These are phyloP conservation scores for Thalassiosira delicatula DNA, from an alignment of 352 stramenopile genomes.

Conservation along the genomic window DNA sequence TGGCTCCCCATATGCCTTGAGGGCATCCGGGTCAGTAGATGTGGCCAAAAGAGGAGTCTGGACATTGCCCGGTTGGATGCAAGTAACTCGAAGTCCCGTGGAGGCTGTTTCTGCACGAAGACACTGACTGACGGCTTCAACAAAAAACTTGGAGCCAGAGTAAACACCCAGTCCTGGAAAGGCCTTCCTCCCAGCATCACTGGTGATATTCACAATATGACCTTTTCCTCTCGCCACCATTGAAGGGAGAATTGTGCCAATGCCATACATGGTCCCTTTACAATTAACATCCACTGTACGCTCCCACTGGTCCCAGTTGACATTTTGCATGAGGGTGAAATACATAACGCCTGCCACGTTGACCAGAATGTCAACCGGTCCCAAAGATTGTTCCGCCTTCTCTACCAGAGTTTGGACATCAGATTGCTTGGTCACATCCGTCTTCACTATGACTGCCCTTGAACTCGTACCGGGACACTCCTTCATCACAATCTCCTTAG, in stretches of 20 bases:
- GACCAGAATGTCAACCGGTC: constrained; percentile 88
- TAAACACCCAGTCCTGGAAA: constrained; percentile 89
- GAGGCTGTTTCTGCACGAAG: constrained; percentile 88
- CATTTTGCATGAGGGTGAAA: constrained; percentile 90
- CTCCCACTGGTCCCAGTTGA: constrained; percentile 91
- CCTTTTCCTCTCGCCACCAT: constrained; percentile 64
- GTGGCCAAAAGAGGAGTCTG: constrained; percentile 89
- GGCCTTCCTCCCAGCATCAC: constrained; percentile 70
- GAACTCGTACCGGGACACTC: constrained; percentile 36
- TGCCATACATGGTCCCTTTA: constrained; percentile 90
- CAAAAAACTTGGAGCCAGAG: constrained; percentile 90
- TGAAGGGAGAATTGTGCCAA: constrained; percentile 70
- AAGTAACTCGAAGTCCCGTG: constrained; percentile 88
- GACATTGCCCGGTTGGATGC: constrained; percentile 91
- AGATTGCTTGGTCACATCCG: constrained; percentile 61
- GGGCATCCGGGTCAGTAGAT: constrained; percentile 88
- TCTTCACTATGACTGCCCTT: constrained; percentile 47
- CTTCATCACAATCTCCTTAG: constrained; percentile 15
- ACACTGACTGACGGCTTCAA: constrained; percentile 89
- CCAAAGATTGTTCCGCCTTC: constrained; percentile 71
- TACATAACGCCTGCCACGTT: constrained; percentile 93
- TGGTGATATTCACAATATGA: constrained; percentile 75
- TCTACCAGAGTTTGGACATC: constrained; percentile 57
- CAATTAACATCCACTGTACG: constrained; percentile 92
- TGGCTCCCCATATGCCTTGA: constrained; percentile 71